Evolutionary conservation across 352 stramenopile genomes (phyloP), one percentile per base, ranked within the genome.

Genomic region (Pythium rhizo-oryzae): DNA sequence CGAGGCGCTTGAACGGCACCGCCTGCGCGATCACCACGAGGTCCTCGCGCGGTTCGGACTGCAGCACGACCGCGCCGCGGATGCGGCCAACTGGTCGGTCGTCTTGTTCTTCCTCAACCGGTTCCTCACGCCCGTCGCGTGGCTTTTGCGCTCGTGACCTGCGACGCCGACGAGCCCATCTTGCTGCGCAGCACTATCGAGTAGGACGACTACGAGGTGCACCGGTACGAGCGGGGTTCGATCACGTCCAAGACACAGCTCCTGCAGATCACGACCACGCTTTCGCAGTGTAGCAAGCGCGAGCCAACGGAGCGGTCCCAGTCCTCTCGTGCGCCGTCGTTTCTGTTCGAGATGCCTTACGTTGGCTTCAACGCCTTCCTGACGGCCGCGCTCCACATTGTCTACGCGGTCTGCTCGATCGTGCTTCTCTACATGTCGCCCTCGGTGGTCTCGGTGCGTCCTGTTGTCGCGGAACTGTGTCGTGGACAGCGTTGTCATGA

Each of bases 401-500:
- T 87, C 13, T 94, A 90, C 62, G 83, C 84, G n/a, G 85, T 94
- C 70, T 78, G 83, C 21, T 76, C 84, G 47, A 84, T 94, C 64
- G 79, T 90, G 51, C 80, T 91, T 47, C 72, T 94, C 44, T 92
- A 93, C 76, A 93, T 92, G 58, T 80, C 84, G 54, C 86, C 86
- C 1, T 94, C 86, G 1, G 86, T 83, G 30, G 93, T 90, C 69
- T 91, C 80, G 59, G 86, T 93, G 61, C 62, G 78, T 76, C 15
- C n/a, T 41, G 35, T 15, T 4, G 8, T 11, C 11, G 33, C 6
- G 33, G 11, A 5, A 11, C 33, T 5, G n/a, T n/a, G n/a, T 11
- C 5, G 6, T 39, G 33, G 33, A 39, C 33, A 39, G 11, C 33
- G 5, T 41, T 4, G 1, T 41, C 35, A 49, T 49, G 43, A n/a